Conservation (phyloP, 2,329 filamentous ascomycete genomes). For the Cladophialophora yegresii region DNA sequence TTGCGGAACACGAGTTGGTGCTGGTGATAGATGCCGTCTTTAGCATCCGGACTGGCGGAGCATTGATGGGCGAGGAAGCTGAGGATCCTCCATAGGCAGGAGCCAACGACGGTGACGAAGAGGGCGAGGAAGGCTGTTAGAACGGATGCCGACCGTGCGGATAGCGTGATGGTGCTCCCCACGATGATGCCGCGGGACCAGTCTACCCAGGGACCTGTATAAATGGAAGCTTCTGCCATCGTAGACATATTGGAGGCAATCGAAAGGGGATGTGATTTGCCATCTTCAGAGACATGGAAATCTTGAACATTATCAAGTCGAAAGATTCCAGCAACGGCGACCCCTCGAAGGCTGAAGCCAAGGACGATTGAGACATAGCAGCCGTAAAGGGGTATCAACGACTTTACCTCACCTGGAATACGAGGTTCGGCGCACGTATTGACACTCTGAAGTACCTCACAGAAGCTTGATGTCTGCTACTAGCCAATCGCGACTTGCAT, state of each 20-base stretch:
- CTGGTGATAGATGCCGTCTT: conserved; percentile 41
- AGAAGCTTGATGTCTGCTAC: neutral
- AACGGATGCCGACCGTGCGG: conserved; percentile 31
- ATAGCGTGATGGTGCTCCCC: conserved; percentile 39
- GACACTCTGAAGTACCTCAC: neutral
- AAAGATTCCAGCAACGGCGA: neutral
- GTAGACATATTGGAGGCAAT: neutral
- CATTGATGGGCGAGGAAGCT: conserved; percentile 39
- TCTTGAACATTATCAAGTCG: neutral
- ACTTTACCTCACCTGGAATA: neutral
- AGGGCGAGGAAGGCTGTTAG: conserved; percentile 39
- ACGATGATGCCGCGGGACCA: conserved; percentile 35
- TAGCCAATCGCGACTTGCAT: conserved; percentile 4
- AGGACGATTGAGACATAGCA: neutral
- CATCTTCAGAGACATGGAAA: neutral
- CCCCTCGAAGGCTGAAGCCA: neutral
- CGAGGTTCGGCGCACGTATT: neutral
- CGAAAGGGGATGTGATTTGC: neutral
- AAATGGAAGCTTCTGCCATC: conserved; percentile 20
- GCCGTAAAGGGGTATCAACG: neutral
- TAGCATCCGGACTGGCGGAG: conserved; percentile 26
- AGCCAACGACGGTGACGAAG: conserved; percentile 36
- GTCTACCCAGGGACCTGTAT: conserved; percentile 38
- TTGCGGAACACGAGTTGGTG: conserved; percentile 43
- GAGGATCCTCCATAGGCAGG: conserved; percentile 40